Evolutionary conservation across 306 rosid species (phyloP), one percentile per base, ranked within the genome.

Genomic region (Vigna hirtella): DNA sequence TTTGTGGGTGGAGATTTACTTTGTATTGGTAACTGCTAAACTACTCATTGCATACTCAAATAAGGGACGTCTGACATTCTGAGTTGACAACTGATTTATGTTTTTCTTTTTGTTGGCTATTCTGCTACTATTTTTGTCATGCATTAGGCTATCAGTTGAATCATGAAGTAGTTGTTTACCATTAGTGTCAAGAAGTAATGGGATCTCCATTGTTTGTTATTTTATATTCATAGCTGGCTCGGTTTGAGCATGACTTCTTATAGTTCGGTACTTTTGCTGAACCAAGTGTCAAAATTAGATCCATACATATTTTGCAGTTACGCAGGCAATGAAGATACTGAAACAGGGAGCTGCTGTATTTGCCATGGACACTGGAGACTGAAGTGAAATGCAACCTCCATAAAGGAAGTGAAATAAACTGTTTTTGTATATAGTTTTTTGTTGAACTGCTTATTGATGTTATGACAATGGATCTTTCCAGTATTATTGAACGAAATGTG

Each of bases 341-440:
- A 92, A 87, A 85, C 83, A 86, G 18, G 96, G 93, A 64, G 92
- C 89, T 26, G 76, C 80, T 7, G 89, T 91, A 45, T 43, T 90
- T 26, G 90, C 88, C 72, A 95, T 91, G 96, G 98, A 95, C 74
- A 97, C 93, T 12, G 86, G 78, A 79, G 80, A 81, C 80, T 95
- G n/a, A 62, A 83, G 71, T 88, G 97, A 85, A 91, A 63, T 58
- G 81, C 87, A 0, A 93, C 91, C 32, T 86, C 98, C 56, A 86
- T 79, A 57, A 81, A 74, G 87, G 90, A 89, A 13, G 49, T 83
- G 53, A 67, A 47, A 26, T 43, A 9, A 64, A 55, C n/a, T 62
- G 51, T 45, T 57, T 45, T 48, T 68, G 56, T 65, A 51, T 53
- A 64, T 43, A 30, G 34, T 30, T 30, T 30, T 30, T 30, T 30